phyloP scores from a whole-genome alignment of 257 asterid species.

The Nyctanthes arbortristis region DNA sequence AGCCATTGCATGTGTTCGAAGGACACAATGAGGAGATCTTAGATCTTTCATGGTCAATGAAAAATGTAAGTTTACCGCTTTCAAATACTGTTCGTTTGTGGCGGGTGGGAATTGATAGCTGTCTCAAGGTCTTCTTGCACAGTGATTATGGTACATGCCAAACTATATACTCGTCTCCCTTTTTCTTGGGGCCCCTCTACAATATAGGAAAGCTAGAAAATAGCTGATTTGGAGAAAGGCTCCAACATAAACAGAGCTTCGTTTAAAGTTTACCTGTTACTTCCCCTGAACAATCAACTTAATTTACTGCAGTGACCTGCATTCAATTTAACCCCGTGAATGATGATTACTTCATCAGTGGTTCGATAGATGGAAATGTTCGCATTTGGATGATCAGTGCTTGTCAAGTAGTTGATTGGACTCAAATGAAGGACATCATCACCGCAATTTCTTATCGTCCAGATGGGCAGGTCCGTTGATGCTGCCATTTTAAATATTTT shows the following conservation, averaged over 20 bases:
- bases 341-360: too few relatives aligned
- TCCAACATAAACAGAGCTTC: too few relatives aligned
- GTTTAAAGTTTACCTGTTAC: too few relatives aligned
- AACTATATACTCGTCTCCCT: too few relatives aligned
- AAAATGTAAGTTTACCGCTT: conserved; percentile 55
- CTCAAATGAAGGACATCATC: conserved; percentile 73
- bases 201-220: too few relatives aligned
- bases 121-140: conserved; percentile 72
- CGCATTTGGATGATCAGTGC: conserved; percentile 69
- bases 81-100: conserved; percentile 68
- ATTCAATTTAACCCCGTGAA: conserved; percentile 78
- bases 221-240: not conserved
- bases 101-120: conserved; percentile 69
- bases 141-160: conserved; percentile 68
- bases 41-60: conserved; percentile 84
- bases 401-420: conserved; percentile 82
- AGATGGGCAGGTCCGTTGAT: conserved; percentile 68
- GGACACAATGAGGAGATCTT: conserved; percentile 74
- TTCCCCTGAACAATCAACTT: conserved; percentile 20
- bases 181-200: too few relatives aligned
- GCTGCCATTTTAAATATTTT: not conserved
- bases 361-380: conserved; percentile 91
- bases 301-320: conserved; percentile 72
- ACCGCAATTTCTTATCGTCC: conserved; percentile 85
- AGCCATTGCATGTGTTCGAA: conserved; percentile 65